Base-by-base conservation (phyloP, 768 basidiomycete species). In the Trametes coccinea region DNA sequence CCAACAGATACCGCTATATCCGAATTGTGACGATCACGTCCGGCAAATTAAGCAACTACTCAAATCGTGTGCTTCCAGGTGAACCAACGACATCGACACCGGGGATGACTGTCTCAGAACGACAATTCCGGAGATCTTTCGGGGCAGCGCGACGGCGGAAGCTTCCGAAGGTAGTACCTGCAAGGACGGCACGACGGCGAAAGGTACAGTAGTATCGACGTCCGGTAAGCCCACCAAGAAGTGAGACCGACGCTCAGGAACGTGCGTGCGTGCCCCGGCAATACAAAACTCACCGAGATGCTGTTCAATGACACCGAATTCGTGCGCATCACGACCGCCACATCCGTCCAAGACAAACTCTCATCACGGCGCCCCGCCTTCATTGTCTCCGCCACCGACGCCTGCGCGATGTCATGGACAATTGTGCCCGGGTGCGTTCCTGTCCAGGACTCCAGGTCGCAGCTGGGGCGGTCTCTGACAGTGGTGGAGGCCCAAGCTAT, bases 301-400 rank as follows among this genome's bases (percentile, higher is more conserved):
- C 29, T 34, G 43, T 43, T 31, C 48, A 27, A 27, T 47, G 27
- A 27, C 46, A 27, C 17, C 48, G 48, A 13, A 13, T 14, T n/a
- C 14, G 48, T 17, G 27, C n/a, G 22, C 48, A 49, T n/a, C 29
- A 49, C 17, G 48, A 49, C 48, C 48, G 27, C 30, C 7, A 17
- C 44, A 4, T 46, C 5, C 22, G 45, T 17, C 9, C 22, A 10
- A 22, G 45, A 17, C 2, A 7, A 17, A 17, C 11, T 30, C 14
- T 9, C 13, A n/a, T 11, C 4, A 11, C 48, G 11, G 13, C 14
- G 11, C 48, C 29, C 30, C 48, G 30, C 30, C n/a, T 17, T 31
- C 11, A n/a, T 22, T 49, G 31, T 30, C 48, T 37, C 54, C 54
- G 51, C 34, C 51, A 34, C 51, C 51, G 51, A 53, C 51, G 51